Evolutionary conservation across 106 monocot species (phyloP), one percentile per base, ranked within the genome.

Genomic region (Phalaenopsis aphrodite): DNA sequence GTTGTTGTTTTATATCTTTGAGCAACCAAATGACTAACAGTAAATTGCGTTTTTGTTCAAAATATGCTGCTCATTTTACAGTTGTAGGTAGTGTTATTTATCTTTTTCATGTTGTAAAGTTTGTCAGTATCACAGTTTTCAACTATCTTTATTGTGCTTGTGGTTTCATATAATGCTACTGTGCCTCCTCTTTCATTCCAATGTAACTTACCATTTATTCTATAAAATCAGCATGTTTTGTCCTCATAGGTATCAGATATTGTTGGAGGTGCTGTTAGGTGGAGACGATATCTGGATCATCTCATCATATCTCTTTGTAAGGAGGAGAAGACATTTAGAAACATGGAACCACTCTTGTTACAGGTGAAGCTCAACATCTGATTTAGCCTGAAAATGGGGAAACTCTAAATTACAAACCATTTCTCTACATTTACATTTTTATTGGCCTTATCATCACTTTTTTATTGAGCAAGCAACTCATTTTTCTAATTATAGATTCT

Each of bases 271-370:
- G 74, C 88, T 80, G 87, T 99, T 75, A 87, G 98, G 39, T 99
- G 98, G 98, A 94, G 78, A 79, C 87, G 94, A 21, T 93, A 89
- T 85, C 88, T 99, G 84, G 98, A 99, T 88, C 87, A 99, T 85
- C 92, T 99, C 21, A 91, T 99, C 79, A 83, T 85, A 82, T 87
- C 89, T 45, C 81, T 99, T 21, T 99, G 98, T 82, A 84, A 88
- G 49, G 87, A 91, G 42, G 92, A 94, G 56, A 88, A 58, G 49
- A 81, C 85, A 56, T 99, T 94, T 84, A 87, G 88, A 77, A 84
- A 84, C 79, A 99, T 99, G 94, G 94, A 99, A 80, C 98, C 98
- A 39, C 92, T 99, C 38, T 88, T 99, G n/a, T 83, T 99, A 75
- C 98, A 99, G 88, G 98, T 99, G 77, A 45, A 76, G 46, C 49